These are phyloP conservation scores for Kwoniella shandongensis DNA, from an alignment of 768 basidiomycete genomes.

Conservation along the genomic window DNA sequence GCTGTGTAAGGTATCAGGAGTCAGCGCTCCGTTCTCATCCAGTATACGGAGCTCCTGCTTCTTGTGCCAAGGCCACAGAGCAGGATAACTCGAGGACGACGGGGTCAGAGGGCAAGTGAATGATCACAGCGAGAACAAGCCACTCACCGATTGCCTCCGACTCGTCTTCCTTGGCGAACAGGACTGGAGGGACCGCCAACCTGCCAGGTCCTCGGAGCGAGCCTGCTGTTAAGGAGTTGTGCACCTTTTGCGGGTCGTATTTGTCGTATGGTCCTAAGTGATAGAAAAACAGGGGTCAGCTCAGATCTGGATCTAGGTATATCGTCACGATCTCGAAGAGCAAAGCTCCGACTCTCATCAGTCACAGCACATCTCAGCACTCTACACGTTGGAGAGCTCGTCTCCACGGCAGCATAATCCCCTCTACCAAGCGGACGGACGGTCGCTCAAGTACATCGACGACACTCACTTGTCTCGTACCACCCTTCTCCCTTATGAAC, in stretches of 20 bases:
- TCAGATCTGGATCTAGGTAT: too few species aligned
- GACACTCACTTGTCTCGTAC: slow-evolving; percentile 53
- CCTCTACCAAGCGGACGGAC: too few species aligned
- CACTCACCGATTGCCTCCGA: slow-evolving; percentile 61
- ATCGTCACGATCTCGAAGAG: slow-evolving; percentile 2
- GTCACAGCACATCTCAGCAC: slow-evolving; percentile 63
- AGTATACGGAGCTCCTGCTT: not conserved
- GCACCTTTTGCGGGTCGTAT: slow-evolving; percentile 69
- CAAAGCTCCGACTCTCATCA: too few species aligned
- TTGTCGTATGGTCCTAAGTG: slow-evolving; percentile 70
- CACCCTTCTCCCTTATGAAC: slow-evolving; percentile 37
- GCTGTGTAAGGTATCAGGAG: slow-evolving; percentile 42
- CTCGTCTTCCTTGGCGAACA: slow-evolving; percentile 73
- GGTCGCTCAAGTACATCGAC: too few species aligned
- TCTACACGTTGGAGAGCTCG: too few species aligned
- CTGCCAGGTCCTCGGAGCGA: slow-evolving; percentile 83
- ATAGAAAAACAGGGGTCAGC: slow-evolving; percentile 44
- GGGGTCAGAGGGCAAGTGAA: too few species aligned
- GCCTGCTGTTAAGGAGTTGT: slow-evolving; percentile 81
- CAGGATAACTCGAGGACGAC: too few species aligned
- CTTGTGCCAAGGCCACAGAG: too few species aligned
- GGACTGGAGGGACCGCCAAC: slow-evolving; percentile 75
- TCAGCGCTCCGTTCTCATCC: too few species aligned
- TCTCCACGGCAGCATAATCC: too few species aligned
- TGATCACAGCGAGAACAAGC: too few species aligned